Evolutionary conservation across 2,329 filamentous ascomycete species (phyloP), one percentile per base, ranked within the genome.

Genomic region (Xylaria sp.): DNA sequence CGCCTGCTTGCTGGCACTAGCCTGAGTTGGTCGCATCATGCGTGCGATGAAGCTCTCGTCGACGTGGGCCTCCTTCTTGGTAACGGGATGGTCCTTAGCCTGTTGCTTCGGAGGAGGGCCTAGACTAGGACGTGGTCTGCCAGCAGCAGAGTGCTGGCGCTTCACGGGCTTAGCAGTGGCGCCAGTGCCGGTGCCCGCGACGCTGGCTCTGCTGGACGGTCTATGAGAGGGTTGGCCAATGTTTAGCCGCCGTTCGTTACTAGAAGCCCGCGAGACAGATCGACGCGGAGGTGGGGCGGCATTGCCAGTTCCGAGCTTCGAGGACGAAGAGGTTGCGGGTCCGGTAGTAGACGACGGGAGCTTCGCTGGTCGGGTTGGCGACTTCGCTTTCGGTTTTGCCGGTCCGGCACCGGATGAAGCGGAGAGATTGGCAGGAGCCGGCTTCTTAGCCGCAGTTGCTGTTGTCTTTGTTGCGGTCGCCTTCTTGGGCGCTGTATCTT

Each of bases 21-120:
- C 78, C 41, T 87, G 82, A 0, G 89, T 92, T 2, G 89, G 89
- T 39, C 89, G 79, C 84, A 88, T 92, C 89, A 92, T 91, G 48
- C 89, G 83, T n/a, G 88, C 88, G 21, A 92, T 74, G 72, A 92
- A 92, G 13, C 84, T 73, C 60, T 90, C 86, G 59, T 90, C 87
- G 1, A 88, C 77, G 17, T 81, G 80, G 43, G 76, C 78, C 21
- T 81, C 76, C 56, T 78, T 76, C 62, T 79, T 80, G 1, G 75
- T 69, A 6, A 78, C 58, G 46, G 80, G 64, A 63, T 77, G 67
- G 40, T 79, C 77, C 69, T 77, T 69, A 55, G 80, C 74, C 8
- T 76, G 68, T 60, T 82, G 85, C 70, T 84, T 87, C 2, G 83
- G 81, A 7, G 84, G 83, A 2, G 77, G 81, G 1, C 83, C 83